Percentiles rank a stretch among this genome's conserved stretches.
Conservation (phyloP, 805 yeast species). For the Myxozyma lipomycoides region DNA sequence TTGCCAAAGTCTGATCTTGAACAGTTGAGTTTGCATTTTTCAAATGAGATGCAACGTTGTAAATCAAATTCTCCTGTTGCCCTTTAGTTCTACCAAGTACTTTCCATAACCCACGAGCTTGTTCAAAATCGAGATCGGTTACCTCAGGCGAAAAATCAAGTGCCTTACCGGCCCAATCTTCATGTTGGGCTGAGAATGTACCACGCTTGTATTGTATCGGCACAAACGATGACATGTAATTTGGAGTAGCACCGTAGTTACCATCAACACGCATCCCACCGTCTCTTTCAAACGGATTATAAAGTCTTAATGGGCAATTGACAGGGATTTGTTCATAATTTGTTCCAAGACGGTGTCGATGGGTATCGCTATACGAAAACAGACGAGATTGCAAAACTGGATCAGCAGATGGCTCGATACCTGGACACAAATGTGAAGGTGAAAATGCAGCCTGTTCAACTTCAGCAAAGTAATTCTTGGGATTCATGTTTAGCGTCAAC, state of each 20-base stretch:
- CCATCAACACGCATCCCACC: conserved; percentile 51
- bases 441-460: conserved; percentile 62
- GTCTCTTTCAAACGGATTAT: conserved; percentile 53
- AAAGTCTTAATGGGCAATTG: conserved; percentile 52
- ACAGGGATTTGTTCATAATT: conserved; percentile 67
- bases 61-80: conserved; percentile 79
- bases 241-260: conserved; percentile 50
- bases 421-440: conserved; percentile 70
- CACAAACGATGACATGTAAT: conserved; percentile 37
- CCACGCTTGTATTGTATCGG: conserved; percentile 33
- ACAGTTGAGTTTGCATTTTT: conserved; percentile 63
- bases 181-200: conserved; percentile 52
- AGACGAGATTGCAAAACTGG: conserved; percentile 74
- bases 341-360: conserved; percentile 68
- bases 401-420: conserved; percentile 71
- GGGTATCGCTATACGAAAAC: conserved; percentile 73
- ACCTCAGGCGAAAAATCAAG: conserved; percentile 54
- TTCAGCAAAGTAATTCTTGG: conserved; percentile 50
- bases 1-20: conserved; percentile 72
- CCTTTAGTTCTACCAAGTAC: conserved; percentile 73
- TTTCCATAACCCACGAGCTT: conserved; percentile 73
- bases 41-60: conserved; percentile 75
- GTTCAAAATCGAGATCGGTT: conserved; percentile 68
- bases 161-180: conserved; percentile 78
- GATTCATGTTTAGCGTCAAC: conserved; percentile 52